These are phyloP conservation scores for Phytophthora quininea DNA, from an alignment of 352 stramenopile species.

Conservation along the genomic window DNA sequence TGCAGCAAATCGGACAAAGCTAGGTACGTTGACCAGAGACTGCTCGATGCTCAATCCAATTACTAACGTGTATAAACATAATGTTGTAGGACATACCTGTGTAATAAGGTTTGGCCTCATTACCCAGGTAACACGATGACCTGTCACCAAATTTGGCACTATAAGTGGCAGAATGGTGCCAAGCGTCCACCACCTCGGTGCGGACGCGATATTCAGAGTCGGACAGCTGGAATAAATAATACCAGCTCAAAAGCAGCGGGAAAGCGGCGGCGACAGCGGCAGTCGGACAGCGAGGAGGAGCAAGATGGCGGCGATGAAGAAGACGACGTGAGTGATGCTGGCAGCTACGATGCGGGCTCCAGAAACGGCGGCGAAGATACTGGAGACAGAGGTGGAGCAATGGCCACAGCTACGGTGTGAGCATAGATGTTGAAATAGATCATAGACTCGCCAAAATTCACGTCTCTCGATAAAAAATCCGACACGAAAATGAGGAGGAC, in stretches of 20 bases:
- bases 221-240: not conserved
- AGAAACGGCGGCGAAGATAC: not conserved
- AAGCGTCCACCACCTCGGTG: slow-evolving; percentile 2
- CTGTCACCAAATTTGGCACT: slow-evolving; percentile 12
- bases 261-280: not conserved
- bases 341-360: slow-evolving; percentile 1
- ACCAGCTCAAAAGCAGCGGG: not conserved
- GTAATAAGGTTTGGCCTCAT: slow-evolving; percentile 4
- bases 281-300: not conserved
- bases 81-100: slow-evolving; percentile 5
- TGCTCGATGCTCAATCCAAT: not conserved
- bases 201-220: slow-evolving; percentile 1
- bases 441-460: not conserved
- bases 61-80: not conserved
- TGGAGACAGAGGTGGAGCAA: not conserved
- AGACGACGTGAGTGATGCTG: slow-evolving; percentile 8
- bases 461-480: slow-evolving; percentile 1
- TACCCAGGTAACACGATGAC: slow-evolving; percentile 4
- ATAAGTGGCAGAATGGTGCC: slow-evolving; percentile 5
- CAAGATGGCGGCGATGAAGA: not conserved
- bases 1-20: slow-evolving; percentile 16
- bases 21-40: slow-evolving; percentile 1
- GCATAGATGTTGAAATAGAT: not conserved
- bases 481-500: too few relatives aligned
- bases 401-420: not conserved